A percentile compares a stretch with the other conserved stretches of the same genome.
phyloP scores from a whole-genome alignment of 352 stramenopile genomes.

The Phytophthora fragariaefolia region DNA sequence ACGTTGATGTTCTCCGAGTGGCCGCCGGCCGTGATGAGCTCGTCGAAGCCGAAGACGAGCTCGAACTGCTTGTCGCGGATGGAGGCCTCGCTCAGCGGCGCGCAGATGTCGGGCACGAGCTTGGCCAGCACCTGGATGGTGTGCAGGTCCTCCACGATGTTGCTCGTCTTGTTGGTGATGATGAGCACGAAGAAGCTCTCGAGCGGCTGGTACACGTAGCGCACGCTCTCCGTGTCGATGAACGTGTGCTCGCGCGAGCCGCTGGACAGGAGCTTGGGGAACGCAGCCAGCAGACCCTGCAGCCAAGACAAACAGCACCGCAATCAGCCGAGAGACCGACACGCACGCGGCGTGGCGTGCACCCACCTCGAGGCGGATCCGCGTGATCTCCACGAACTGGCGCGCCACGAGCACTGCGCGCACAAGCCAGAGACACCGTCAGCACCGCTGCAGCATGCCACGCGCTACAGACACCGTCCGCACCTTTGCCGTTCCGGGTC shows the following conservation, averaged over 20 bases:
- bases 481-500: slow-evolving; percentile 95
- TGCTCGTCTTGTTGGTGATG: slow-evolving; percentile 99
- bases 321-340: too few relatives aligned
- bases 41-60: slow-evolving; percentile 99
- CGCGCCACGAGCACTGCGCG: slow-evolving; percentile 93
- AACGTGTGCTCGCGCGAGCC: slow-evolving; percentile 97
- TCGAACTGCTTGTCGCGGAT: slow-evolving; percentile 98
- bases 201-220: slow-evolving; percentile 99
- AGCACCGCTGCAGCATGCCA: slow-evolving; percentile 5
- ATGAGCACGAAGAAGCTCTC: slow-evolving; percentile 98
- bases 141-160: slow-evolving; percentile 99
- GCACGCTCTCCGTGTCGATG: slow-evolving; percentile 98
- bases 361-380: slow-evolving; percentile 95
- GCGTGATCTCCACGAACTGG: slow-evolving; percentile 99
- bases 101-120: slow-evolving; percentile 96
- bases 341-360: too few relatives aligned
- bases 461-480: slow-evolving; percentile 6
- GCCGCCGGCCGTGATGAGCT: slow-evolving; percentile 97
- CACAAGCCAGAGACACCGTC: slow-evolving; percentile 13
- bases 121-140: slow-evolving; percentile 98
- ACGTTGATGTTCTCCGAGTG: slow-evolving; percentile 97
- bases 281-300: slow-evolving; percentile 96
- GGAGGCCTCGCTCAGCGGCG: slow-evolving; percentile 92
- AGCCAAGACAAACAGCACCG: too few relatives aligned
- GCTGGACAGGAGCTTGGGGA: slow-evolving; percentile 98